Evolutionary conservation across 2,329 filamentous ascomycete genomes (phyloP).

Genomic region (Paecilomyces dactylethromorphus): DNA sequence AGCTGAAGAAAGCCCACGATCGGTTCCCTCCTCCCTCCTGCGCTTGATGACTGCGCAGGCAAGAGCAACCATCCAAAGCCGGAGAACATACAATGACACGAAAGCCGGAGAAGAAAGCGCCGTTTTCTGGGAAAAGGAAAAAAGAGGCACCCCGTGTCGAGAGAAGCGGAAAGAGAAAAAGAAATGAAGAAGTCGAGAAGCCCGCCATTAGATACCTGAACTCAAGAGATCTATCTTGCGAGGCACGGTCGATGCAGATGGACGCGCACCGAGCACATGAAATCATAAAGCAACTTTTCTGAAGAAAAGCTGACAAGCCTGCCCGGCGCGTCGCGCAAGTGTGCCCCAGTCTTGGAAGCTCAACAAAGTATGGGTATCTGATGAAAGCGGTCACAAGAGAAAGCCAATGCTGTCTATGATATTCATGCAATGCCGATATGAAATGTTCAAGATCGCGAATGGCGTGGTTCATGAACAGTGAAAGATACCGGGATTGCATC

Average conservation of each 20-base stretch:
- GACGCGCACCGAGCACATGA: conserved; percentile 32
- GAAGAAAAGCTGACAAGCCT: conserved; percentile 28
- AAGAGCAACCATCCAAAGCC: conserved; percentile 5
- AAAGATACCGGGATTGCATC: conserved; percentile 31
- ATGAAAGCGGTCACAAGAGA: conserved; percentile 38
- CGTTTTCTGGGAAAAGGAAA: conserved; percentile 9
- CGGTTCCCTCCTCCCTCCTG: conserved; percentile 6
- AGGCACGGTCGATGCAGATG: conserved; percentile 33
- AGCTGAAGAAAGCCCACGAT: conserved; percentile 17
- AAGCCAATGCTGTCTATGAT: conserved; percentile 49
- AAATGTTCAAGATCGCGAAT: conserved; percentile 20
- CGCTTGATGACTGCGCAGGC: conserved; percentile 6
- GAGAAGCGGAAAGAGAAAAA: neutral
- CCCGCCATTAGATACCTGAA: conserved; percentile 36
- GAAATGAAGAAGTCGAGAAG: conserved; percentile 10
- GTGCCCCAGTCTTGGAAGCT: conserved; percentile 30
- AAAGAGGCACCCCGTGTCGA: conserved; percentile 1
- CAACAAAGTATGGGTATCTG: conserved; percentile 43
- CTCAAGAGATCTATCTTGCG: conserved; percentile 34
- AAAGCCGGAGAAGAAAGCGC: conserved; percentile 22
- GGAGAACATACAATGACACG: conserved; percentile 8
- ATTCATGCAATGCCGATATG: conserved; percentile 37
- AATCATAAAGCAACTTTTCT: conserved; percentile 34
- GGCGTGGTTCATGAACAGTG: conserved; percentile 20
- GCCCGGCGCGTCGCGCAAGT: conserved; percentile 35